Conservation (phyloP, 371 early-diverging fungal species). For the Batrachochytrium dendrobatidis region DNA sequence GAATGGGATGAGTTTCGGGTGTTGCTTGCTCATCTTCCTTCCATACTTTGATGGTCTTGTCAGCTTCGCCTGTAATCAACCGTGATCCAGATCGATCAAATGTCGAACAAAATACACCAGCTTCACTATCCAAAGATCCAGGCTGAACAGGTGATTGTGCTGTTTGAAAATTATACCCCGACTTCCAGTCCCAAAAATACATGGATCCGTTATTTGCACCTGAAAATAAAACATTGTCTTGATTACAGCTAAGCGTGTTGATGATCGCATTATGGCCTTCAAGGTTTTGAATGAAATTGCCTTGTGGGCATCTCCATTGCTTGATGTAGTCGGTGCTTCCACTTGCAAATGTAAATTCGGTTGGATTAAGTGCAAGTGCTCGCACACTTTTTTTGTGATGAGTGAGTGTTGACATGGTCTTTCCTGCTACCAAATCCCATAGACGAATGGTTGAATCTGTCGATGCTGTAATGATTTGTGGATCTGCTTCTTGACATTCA, state of each 20-base stretch:
- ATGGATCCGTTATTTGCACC: slow-evolving; percentile 92
- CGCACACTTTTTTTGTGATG: slow-evolving; percentile 97
- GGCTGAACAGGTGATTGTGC: slow-evolving; percentile 81
- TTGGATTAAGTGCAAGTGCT: slow-evolving; percentile 83
- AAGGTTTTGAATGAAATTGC: slow-evolving; percentile 89
- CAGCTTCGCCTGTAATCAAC: slow-evolving; percentile 95
- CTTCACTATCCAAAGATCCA: slow-evolving; percentile 93
- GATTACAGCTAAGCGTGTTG: slow-evolving; percentile 81
- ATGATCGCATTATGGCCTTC: slow-evolving; percentile 83
- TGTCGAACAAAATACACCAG: slow-evolving; percentile 87
- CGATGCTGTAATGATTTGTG: slow-evolving; percentile 89
- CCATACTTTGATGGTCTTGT: slow-evolving; percentile 97
- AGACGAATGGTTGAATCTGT: slow-evolving; percentile 88
- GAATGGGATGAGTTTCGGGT: slow-evolving; percentile 2
- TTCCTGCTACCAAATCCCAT: slow-evolving; percentile 96
- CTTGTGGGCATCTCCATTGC: slow-evolving; percentile 92
- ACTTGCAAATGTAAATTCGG: slow-evolving; percentile 88
- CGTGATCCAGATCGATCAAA: slow-evolving; percentile 92
- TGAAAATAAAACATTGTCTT: slow-evolving; percentile 86
- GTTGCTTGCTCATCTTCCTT: slow-evolving; percentile 58
- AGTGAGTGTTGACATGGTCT: slow-evolving; percentile 85
- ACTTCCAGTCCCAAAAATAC: slow-evolving; percentile 95
- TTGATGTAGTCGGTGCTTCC: slow-evolving; percentile 90
- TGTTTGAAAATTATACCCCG: slow-evolving; percentile 89
- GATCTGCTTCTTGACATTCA: slow-evolving; percentile 88